Conservation (phyloP, 352 stramenopile species). For the Globisporangium cederbergense region DNA sequence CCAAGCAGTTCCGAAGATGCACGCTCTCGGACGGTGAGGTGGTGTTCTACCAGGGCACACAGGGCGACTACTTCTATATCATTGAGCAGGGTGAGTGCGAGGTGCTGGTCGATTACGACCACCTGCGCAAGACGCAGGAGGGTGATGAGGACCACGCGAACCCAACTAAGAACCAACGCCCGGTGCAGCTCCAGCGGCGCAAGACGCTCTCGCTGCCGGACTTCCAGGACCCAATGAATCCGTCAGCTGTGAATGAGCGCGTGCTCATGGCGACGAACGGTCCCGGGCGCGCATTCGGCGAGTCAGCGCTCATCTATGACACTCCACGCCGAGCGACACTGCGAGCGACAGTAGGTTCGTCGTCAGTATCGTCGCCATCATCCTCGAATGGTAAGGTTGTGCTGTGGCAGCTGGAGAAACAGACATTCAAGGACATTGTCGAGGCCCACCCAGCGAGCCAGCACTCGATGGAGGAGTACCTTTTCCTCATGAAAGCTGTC, state of each 20-base stretch:
- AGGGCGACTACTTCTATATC: slow-evolving; percentile 81
- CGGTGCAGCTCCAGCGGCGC: slow-evolving; percentile 42
- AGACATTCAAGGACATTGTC: slow-evolving; percentile 53
- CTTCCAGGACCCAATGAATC: slow-evolving; percentile 58
- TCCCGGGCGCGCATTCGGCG: slow-evolving; percentile 71
- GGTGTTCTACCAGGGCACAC: slow-evolving; percentile 80
- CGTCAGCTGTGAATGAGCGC: slow-evolving; percentile 59
- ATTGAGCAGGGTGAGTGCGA: slow-evolving; percentile 75
- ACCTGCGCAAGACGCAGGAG: slow-evolving; percentile 43
- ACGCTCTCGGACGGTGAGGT: slow-evolving; percentile 58
- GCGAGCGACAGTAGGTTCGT: slow-evolving; percentile 18
- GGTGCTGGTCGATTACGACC: slow-evolving; percentile 82
- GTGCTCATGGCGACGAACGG: slow-evolving; percentile 82
- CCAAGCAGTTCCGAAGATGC: slow-evolving; percentile 55
- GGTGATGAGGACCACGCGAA: slow-evolving; percentile 19
- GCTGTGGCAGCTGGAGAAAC: slow-evolving; percentile 77
- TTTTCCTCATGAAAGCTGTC: slow-evolving; percentile 68
- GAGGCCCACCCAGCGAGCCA: slow-evolving; percentile 61
- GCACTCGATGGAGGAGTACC: slow-evolving; percentile 72
- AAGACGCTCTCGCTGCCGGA: slow-evolving; percentile 71
- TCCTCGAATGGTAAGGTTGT: slow-evolving; percentile 28
- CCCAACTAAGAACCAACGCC: slow-evolving; percentile 17
- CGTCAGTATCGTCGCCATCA: not conserved
- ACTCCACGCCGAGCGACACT: slow-evolving; percentile 78
- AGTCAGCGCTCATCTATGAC: slow-evolving; percentile 84